phyloP scores from a whole-genome alignment of 495 filamentous ascomycete species.

The Penicillium canescens region DNA sequence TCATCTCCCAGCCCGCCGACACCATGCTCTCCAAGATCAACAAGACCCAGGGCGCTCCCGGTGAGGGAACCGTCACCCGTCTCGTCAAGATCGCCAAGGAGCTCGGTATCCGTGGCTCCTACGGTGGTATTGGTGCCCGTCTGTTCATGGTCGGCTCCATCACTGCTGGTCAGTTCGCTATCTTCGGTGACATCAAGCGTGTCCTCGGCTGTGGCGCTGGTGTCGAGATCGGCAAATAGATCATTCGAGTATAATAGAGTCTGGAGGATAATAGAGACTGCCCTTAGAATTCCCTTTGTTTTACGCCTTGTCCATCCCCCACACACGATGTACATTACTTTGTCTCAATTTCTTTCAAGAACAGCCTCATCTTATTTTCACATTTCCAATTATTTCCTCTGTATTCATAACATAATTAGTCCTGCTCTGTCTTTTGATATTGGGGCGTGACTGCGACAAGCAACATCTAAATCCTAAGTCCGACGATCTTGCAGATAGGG shows the following conservation, averaged over 20 bases:
- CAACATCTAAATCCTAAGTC: too few relatives aligned
- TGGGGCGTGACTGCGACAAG: too few relatives aligned
- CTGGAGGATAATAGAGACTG: conserved; percentile 39
- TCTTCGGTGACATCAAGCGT: conserved; percentile 72
- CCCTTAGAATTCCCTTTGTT: conserved; percentile 35
- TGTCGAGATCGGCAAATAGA: conserved; percentile 71
- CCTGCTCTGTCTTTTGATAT: too few relatives aligned
- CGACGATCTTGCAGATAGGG: too few relatives aligned
- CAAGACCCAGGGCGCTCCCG: conserved; percentile 96
- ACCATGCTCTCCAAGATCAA: conserved; percentile 99
- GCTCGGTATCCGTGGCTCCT: conserved; percentile 86
- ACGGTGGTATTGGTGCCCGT: conserved; percentile 85
- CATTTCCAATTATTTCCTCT: not conserved
- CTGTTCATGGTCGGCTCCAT: conserved; percentile 63
- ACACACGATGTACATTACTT: conserved; percentile 36
- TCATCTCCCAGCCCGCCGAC: conserved; percentile 97
- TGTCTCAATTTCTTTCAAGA: conserved; percentile 32
- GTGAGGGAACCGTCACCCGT: conserved; percentile 88
- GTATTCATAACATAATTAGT: not conserved
- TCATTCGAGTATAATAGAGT: conserved; percentile 19
- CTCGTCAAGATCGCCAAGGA: conserved; percentile 96
- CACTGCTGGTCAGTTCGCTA: conserved; percentile 94
- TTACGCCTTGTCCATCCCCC: conserved; percentile 30
- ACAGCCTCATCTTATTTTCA: conserved; percentile 28
- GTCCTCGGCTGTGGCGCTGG: conserved; percentile 69